Evolutionary conservation across 306 rosid species (phyloP).

Genomic region (Casuarina equisetifolia): DNA sequence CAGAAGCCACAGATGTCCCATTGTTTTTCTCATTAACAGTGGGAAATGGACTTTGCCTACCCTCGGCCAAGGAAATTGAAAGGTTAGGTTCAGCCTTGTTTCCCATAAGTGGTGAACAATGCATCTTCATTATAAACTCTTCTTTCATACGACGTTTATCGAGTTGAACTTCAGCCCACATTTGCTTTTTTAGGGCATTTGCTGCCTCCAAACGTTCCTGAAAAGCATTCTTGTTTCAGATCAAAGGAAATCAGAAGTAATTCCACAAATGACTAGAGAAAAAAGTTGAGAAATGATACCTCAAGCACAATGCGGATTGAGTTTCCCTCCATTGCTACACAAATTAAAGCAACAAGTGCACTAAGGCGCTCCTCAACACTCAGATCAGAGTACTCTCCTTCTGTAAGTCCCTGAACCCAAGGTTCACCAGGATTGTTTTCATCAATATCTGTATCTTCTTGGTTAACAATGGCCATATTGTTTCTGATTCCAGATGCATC

Average conservation of each 20-base stretch:
- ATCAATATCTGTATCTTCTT: constrained; percentile 50
- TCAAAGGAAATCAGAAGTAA: constrained; percentile 9
- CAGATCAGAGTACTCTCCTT: constrained; percentile 77
- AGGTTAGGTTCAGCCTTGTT: constrained; percentile 44
- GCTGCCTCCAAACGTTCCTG: constrained; percentile 90
- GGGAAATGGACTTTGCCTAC: constrained; percentile 38
- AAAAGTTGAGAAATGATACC: constrained; percentile 38
- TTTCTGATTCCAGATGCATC: constrained; percentile 34
- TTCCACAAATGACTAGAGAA: background rate
- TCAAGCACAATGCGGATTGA: constrained; percentile 63
- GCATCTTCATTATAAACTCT: constrained; percentile 42
- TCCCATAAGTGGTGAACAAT: constrained; percentile 25
- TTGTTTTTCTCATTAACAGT: constrained; percentile 32
- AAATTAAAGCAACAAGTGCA: constrained; percentile 63
- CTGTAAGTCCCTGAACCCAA: constrained; percentile 76
- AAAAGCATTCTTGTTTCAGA: constrained; percentile 24
- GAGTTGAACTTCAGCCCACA: constrained; percentile 71
- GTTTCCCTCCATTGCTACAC: constrained; percentile 69
- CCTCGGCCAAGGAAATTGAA: constrained; percentile 32
- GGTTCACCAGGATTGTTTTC: constrained; percentile 59
- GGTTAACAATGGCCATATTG: constrained; percentile 24
- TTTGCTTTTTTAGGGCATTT: constrained; percentile 70
- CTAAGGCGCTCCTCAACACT: constrained; percentile 78
- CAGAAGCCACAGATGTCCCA: constrained; percentile 29
- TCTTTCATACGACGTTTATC: constrained; percentile 71